phyloP scores from a whole-genome alignment of 192 early-diverging fungal genomes.

The Gryganskiella cystojenkinii region DNA sequence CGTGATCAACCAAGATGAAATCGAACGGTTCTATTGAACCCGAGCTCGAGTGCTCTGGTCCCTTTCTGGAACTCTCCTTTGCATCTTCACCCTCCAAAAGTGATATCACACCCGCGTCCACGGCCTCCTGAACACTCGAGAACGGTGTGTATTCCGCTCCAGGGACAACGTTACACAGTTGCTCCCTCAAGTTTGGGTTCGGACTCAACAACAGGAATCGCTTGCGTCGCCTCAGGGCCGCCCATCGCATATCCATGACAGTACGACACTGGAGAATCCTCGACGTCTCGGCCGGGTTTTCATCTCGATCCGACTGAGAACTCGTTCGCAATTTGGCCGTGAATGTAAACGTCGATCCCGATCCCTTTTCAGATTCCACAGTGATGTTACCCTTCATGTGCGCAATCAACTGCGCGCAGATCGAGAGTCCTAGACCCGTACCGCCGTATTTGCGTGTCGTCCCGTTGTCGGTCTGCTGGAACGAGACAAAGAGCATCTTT shows the following conservation, averaged over 20 bases:
- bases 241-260: slow-evolving; percentile 4
- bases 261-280: slow-evolving; percentile 29
- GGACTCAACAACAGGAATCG: slow-evolving; percentile 33
- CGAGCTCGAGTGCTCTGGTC: too few relatives aligned
- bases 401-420: slow-evolving; percentile 56
- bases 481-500: slow-evolving; percentile 51
- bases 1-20: slow-evolving; percentile 38
- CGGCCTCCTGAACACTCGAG: slow-evolving; percentile 16
- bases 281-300: slow-evolving; percentile 21
- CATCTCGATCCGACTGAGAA: slow-evolving; percentile 18
- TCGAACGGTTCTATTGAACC: slow-evolving; percentile 9
- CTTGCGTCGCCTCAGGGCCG: not conserved
- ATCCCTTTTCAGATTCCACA: slow-evolving; percentile 52
- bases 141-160: slow-evolving; percentile 21
- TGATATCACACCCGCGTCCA: slow-evolving; percentile 8
- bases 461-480: slow-evolving; percentile 48
- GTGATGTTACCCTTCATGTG: slow-evolving; percentile 55
- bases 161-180: slow-evolving; percentile 1
- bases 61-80: too few relatives aligned
- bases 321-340: slow-evolving; percentile 23
- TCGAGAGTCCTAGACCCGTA: slow-evolving; percentile 61
- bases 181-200: slow-evolving; percentile 18
- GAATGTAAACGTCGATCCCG: slow-evolving; percentile 57
- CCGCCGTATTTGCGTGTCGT: slow-evolving; percentile 55
- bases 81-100: too few relatives aligned